Percentiles rank a stretch among this genome's conserved stretches.
Conservation (phyloP, 2,329 filamentous ascomycete species). For the Alternaria viburni region DNA sequence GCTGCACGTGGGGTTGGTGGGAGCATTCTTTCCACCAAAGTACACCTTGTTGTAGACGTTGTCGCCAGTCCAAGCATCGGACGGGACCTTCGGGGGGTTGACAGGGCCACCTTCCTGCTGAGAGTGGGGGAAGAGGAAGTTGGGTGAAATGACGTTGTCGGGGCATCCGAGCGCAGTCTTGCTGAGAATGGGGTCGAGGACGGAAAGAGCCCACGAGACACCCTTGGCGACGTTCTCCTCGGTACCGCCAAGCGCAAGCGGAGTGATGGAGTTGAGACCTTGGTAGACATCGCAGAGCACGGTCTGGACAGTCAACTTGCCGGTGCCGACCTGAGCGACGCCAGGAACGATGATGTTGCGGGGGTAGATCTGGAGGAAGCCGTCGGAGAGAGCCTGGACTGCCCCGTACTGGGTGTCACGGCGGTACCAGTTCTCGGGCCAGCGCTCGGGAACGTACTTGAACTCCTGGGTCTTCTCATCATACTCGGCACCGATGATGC, state of each 20-base stretch:
- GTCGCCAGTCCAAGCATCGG: conserved; percentile 37
- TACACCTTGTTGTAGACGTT: conserved; percentile 48
- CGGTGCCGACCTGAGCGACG: conserved; percentile 38
- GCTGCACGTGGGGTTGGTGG: conserved; percentile 23
- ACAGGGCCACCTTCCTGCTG: conserved; percentile 37
- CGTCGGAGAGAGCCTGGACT: conserved; percentile 44
- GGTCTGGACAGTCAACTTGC: conserved; percentile 39
- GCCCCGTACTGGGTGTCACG: conserved; percentile 55
- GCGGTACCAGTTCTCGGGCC: conserved; percentile 62
- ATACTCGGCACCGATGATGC: conserved; percentile 57
- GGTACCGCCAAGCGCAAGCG: conserved; percentile 36
- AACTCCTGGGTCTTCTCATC: conserved; percentile 52
- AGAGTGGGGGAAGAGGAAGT: conserved; percentile 40
- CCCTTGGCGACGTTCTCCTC: conserved; percentile 25
- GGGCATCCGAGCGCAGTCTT: conserved; percentile 45
- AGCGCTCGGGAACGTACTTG: conserved; percentile 57
- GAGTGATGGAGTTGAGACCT: conserved; percentile 46
- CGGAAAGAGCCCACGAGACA: conserved; percentile 38
- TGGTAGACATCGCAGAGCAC: conserved; percentile 46
- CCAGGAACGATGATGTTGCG: conserved; percentile 39
- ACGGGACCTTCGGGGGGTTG: conserved; percentile 28
- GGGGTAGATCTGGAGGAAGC: conserved; percentile 42
- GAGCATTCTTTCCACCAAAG: conserved; percentile 27
- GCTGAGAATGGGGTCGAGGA: conserved; percentile 37
- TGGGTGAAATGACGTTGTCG: conserved; percentile 27